Base-by-base conservation (phyloP, 1,139 yeast genomes). In the Groenewaldozyma sp. region DNA sequence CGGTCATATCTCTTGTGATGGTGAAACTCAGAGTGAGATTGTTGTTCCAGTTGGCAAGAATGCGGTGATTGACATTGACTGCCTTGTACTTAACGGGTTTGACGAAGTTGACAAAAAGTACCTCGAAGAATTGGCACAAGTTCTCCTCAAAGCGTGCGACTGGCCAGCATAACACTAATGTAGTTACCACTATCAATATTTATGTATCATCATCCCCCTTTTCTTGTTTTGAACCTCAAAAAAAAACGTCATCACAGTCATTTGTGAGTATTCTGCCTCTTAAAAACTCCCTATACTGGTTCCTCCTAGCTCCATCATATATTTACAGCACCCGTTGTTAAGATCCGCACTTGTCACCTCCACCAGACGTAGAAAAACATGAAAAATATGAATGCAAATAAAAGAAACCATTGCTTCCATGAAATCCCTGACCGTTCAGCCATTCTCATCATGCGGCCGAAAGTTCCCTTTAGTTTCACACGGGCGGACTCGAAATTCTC, bases 1-100 rank as follows among this genome's bases (percentile, higher is more conserved):
- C 0, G 95, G 94, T 1, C 97, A 91, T 58, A 91, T 91, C 50
- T 97, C 97, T 0, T 91, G 98, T 60, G 98, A 91, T 62, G 95
- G 95, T 1, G 95, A 79, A 43, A 88, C 97, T 1, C 71, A 81
- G 45, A 82, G 95, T 58, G 98, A 91, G 58, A 82, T 91, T 24
- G 97, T 91, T 16, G 88, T 91, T 2, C 97, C 97, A 0, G 72
- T 91, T 4, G 43, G 73, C 1, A 57, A 65, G 13, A 53, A 59
- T n/a, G 98, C 88, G 2, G 96, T 91, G 4, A 68, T 91, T 42
- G 97, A 91, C 58, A 71, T 91, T 37, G 98, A 91, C 58, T 84
- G 95, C 56, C 61, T 76, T 42, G 73, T 64, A 6, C 58, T 65
- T 38, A 54, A 67, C 6, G 95, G 88, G 0, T 88, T 88, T 57